Evolutionary conservation across 2,329 filamentous ascomycete species (phyloP).

Genomic region (Bertia moriformis): DNA sequence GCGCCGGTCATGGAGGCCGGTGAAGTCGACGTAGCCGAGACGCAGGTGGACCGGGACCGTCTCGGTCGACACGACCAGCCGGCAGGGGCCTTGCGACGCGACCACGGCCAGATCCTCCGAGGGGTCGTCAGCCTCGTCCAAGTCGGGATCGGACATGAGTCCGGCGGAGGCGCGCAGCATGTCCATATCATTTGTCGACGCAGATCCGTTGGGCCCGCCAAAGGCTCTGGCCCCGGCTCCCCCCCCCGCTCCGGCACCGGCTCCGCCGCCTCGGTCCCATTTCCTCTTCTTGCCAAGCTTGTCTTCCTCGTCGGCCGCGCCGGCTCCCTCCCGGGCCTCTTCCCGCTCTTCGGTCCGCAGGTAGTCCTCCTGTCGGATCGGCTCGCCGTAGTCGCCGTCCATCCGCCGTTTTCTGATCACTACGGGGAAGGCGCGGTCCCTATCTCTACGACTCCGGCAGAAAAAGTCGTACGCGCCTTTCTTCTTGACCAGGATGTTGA

Average conservation of each 20-base stretch:
- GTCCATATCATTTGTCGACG: constrained; percentile 30
- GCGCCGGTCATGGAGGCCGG: constrained; percentile 81
- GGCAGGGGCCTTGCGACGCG: constrained; percentile 57
- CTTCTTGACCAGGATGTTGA: constrained; percentile 77
- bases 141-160: constrained; percentile 37
- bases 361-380: constrained; percentile 88
- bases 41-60: constrained; percentile 56
- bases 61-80: constrained; percentile 51
- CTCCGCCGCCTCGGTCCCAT: constrained; percentile 42
- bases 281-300: constrained; percentile 81
- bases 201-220: constrained; percentile 20
- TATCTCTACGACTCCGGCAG: constrained; percentile 75
- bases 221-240: constrained; percentile 21
- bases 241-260: no score
- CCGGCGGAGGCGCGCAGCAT: constrained; percentile 26
- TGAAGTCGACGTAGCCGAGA: constrained; percentile 81
- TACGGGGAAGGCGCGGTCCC: constrained; percentile 84
- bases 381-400: constrained; percentile 81
- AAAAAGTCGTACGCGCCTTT: constrained; percentile 86
- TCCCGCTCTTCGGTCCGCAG: constrained; percentile 83
- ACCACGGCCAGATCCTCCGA: constrained; percentile 29
- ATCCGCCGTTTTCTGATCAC: constrained; percentile 59
- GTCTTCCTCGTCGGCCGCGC: constrained; percentile 35
- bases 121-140: constrained; percentile 38
- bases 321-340: constrained; percentile 36